Conservation (phyloP, 768 basidiomycete species). For the Rhodotorula paludigena region DNA sequence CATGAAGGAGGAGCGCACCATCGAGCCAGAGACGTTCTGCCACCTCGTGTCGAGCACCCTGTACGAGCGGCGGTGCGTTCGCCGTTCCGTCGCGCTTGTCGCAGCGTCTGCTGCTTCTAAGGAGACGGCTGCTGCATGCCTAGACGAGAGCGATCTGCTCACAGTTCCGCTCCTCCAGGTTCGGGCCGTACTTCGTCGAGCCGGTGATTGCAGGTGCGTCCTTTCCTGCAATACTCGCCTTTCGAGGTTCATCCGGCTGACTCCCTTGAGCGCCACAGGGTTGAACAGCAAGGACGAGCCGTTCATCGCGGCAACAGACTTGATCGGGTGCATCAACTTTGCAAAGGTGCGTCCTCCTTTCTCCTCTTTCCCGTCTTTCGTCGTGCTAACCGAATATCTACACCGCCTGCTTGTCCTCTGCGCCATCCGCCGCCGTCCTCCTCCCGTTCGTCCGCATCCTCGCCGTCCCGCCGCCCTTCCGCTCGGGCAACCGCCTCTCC, state of each 20-base stretch:
- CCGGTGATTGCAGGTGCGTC: conserved; percentile 80
- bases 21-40: conserved; percentile 91
- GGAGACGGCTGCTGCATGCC: conserved; percentile 33
- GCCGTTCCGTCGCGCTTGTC: background rate
- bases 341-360: conserved; percentile 55
- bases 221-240: background rate
- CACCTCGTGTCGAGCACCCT: conserved; percentile 91
- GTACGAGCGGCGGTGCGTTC: conserved; percentile 69
- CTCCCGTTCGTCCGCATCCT: background rate
- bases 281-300: conserved; percentile 63
- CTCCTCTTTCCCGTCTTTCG: background rate
- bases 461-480: background rate
- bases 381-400: too few relatives aligned
- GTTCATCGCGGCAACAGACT: conserved; percentile 90
- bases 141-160: background rate
- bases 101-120: too few relatives aligned
- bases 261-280: conserved; percentile 45
- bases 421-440: background rate
- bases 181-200: conserved; percentile 93
- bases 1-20: conserved; percentile 97
- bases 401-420: too few relatives aligned
- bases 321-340: conserved; percentile 87
- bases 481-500: background rate
- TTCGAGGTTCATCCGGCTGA: background rate
- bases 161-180: conserved; percentile 46